These are phyloP conservation scores for Podaxis mareebaensis DNA, from an alignment of 768 basidiomycete genomes.

Conservation along the genomic window DNA sequence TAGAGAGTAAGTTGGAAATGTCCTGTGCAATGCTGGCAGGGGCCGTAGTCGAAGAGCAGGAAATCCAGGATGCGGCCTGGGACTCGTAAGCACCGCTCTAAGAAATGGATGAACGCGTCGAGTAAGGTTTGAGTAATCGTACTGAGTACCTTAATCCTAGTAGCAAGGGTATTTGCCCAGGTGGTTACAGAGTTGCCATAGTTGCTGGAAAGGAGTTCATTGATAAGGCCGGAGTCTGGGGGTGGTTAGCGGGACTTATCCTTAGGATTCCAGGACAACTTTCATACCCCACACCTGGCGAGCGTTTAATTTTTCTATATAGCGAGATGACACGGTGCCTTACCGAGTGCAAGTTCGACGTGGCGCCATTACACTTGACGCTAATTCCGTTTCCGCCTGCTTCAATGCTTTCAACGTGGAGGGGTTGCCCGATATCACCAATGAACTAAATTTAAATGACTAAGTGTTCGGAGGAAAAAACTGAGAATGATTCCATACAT, in stretches of 20 bases:
- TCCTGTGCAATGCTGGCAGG: constrained; percentile 33
- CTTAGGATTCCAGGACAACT: neutral
- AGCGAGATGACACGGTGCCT: neutral
- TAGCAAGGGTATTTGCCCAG: constrained; percentile 40
- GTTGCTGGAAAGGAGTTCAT: constrained; percentile 32
- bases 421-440: constrained; percentile 51
- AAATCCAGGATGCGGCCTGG: constrained; percentile 35
- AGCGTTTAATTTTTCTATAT: neutral
- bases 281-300: constrained; percentile 36
- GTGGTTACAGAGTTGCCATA: constrained; percentile 36
- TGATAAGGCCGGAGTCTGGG: constrained; percentile 42
- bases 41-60: constrained; percentile 38
- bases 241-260: neutral
- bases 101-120: neutral
- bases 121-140: no score
- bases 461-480: neutral
- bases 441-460: constrained; percentile 33
- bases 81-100: constrained; percentile 35
- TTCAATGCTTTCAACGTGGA: constrained; percentile 46
- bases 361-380: constrained; percentile 38
- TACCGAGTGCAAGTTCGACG: constrained; percentile 46
- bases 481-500: constrained; percentile 26
- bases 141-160: constrained; percentile 38
- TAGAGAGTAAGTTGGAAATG: constrained; percentile 28
- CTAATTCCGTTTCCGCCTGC: constrained; percentile 46